Percentiles rank a stretch among this genome's conserved stretches.
Evolutionary conservation across 2,329 filamentous ascomycete species (phyloP).

Genomic region (Penicillium oxalicum): DNA sequence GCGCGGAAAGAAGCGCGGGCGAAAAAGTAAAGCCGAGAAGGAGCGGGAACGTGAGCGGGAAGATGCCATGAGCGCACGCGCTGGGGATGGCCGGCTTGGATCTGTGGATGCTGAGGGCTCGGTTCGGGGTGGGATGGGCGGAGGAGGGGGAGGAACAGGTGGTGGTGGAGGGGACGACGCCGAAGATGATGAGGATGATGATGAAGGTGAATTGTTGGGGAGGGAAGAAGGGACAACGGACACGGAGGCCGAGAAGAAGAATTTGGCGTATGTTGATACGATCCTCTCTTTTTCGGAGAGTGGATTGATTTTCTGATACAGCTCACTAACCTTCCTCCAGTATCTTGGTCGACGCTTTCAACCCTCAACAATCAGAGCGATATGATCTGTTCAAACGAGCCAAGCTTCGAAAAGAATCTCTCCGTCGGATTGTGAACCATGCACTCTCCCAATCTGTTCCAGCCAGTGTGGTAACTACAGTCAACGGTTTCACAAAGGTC

Average conservation of each 20-base stretch:
- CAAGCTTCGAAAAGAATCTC: slow-evolving; percentile 46
- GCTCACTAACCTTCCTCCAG: slow-evolving; percentile 16
- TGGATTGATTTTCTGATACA: slow-evolving; percentile 6
- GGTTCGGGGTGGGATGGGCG: slow-evolving; percentile 25
- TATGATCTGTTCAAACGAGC: slow-evolving; percentile 47
- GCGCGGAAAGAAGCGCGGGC: slow-evolving; percentile 31
- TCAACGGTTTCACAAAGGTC: slow-evolving; percentile 60
- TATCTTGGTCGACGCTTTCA: slow-evolving; percentile 44
- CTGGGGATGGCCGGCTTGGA: slow-evolving; percentile 24
- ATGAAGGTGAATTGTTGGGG: slow-evolving; percentile 42
- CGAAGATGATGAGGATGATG: slow-evolving; percentile 47
- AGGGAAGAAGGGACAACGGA: slow-evolving; percentile 43
- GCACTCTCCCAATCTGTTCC: slow-evolving; percentile 63
- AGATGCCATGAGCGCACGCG: slow-evolving; percentile 26
- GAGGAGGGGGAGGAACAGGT: slow-evolving; percentile 31
- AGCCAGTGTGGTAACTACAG: slow-evolving; percentile 56
- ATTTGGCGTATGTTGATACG: slow-evolving; percentile 38
- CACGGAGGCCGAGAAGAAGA: slow-evolving; percentile 49
- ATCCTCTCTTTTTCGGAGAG: not conserved
- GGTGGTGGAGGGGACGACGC: slow-evolving; percentile 43
- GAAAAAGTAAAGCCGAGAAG: slow-evolving; percentile 36
- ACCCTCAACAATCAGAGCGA: slow-evolving; percentile 42
- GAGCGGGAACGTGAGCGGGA: slow-evolving; percentile 31
- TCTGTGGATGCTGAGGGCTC: slow-evolving; percentile 32
- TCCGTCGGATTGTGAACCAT: slow-evolving; percentile 57